Percentiles rank a stretch among this genome's conserved stretches.
phyloP scores from a whole-genome alignment of 2,329 filamentous ascomycete genomes.

The Metarhizium anisopliae region DNA sequence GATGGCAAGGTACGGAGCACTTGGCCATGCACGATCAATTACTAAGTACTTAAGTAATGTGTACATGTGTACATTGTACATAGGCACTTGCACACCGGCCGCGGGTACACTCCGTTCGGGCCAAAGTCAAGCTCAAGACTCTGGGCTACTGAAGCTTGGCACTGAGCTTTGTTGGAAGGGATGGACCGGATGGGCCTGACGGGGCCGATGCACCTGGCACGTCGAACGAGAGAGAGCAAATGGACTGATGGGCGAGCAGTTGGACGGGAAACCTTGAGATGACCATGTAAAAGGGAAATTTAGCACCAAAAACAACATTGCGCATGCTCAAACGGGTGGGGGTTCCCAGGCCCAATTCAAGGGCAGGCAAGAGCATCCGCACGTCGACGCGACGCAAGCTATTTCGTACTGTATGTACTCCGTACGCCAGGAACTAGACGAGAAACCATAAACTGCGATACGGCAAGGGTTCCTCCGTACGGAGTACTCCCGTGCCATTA shows the following conservation, averaged over 20 bases:
- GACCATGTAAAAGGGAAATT: neutral
- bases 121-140: constrained; percentile 2
- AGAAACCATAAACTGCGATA: neutral
- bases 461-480: neutral
- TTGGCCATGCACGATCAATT: too few relatives aligned
- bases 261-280: neutral
- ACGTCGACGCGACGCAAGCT: too few relatives aligned
- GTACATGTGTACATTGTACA: too few relatives aligned
- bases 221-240: neutral
- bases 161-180: neutral
- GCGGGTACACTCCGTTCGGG: too few relatives aligned
- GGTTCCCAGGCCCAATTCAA: neutral
- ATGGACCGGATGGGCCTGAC: neutral
- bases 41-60: too few relatives aligned
- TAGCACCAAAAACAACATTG: neutral
- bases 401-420: too few relatives aligned
- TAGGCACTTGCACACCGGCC: too few relatives aligned
- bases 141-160: neutral
- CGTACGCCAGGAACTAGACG: neutral
- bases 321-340: neutral
- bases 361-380: neutral
- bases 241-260: neutral
- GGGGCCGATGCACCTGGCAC: neutral
- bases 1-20: neutral
- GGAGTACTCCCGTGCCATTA: too few relatives aligned